A percentile compares a stretch with the other conserved stretches of the same genome.
Conservation (phyloP, 768 basidiomycete species). For the Leccinellum luteum region DNA sequence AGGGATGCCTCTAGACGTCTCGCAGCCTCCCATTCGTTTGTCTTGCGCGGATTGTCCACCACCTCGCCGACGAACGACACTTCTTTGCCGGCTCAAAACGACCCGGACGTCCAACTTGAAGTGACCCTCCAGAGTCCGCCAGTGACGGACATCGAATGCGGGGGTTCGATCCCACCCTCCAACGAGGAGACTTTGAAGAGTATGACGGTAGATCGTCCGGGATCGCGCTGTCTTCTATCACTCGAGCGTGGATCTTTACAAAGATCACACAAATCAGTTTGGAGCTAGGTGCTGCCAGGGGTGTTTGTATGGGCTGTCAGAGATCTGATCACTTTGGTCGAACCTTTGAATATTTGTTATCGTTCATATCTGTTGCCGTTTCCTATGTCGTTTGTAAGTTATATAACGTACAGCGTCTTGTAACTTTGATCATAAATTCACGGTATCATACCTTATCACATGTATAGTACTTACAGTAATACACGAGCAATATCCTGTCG, state of each 20-base stretch:
- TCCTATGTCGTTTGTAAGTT: too few species aligned
- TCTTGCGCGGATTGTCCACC: conserved; percentile 10
- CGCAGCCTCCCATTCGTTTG: background rate
- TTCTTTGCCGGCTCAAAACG: background rate
- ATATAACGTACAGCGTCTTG: too few species aligned
- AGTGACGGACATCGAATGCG: background rate
- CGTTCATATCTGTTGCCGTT: background rate
- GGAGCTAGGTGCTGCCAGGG: background rate
- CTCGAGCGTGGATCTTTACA: background rate
- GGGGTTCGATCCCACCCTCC: background rate
- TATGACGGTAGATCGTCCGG: background rate
- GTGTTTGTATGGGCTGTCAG: background rate
- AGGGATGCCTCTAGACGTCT: conserved; percentile 14
- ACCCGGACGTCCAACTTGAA: conserved; percentile 7
- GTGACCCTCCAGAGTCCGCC: conserved; percentile 11
- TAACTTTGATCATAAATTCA: too few species aligned
- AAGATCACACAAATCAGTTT: background rate
- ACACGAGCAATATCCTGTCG: too few species aligned
- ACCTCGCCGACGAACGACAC: background rate
- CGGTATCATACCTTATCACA: too few species aligned
- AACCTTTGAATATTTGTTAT: background rate
- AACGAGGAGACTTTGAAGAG: background rate
- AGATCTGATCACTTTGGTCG: background rate
- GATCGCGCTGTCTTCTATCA: background rate
- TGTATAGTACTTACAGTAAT: too few species aligned